Percentiles rank a stretch among this genome's conserved stretches.
Evolutionary conservation across 768 basidiomycete genomes (phyloP).

Genomic region (Vishniacozyma victoriae): DNA sequence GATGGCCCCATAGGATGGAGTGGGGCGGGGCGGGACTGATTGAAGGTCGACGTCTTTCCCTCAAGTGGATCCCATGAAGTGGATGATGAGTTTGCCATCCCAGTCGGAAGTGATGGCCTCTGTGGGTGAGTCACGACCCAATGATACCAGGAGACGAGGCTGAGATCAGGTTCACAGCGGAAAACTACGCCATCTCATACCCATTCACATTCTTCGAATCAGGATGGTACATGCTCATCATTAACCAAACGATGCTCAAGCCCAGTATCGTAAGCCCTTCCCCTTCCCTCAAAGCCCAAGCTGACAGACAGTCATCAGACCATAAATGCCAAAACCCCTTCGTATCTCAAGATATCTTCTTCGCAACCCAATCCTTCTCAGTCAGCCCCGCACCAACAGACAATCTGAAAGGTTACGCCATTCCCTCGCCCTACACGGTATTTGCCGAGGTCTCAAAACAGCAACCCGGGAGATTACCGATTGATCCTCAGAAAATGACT

Average conservation of each 20-base stretch:
- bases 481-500: conserved; percentile 22
- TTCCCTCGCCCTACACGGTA: conserved; percentile 30
- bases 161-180: conserved; percentile 20
- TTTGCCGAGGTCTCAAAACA: conserved; percentile 23
- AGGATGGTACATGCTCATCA: conserved; percentile 44
- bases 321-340: conserved; percentile 17
- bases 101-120: conserved; percentile 25
- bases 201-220: conserved; percentile 33
- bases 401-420: conserved; percentile 12
- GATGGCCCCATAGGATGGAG: neutral
- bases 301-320: conserved; percentile 5
- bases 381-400: conserved; percentile 30
- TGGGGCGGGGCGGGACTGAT: neutral
- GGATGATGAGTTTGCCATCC: conserved; percentile 7
- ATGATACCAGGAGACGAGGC: conserved; percentile 1
- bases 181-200: conserved; percentile 23
- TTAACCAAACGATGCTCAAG: conserved; percentile 43
- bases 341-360: conserved; percentile 30
- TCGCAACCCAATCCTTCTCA: conserved; percentile 35
- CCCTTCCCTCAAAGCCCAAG: neutral
- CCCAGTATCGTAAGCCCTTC: conserved; percentile 32
- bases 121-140: conserved; percentile 27
- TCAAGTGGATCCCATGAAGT: conserved; percentile 20
- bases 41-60: conserved; percentile 39
- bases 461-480: conserved; percentile 27